Conservation (phyloP, 1,139 yeast genomes). For the Geotrichum australiense region DNA sequence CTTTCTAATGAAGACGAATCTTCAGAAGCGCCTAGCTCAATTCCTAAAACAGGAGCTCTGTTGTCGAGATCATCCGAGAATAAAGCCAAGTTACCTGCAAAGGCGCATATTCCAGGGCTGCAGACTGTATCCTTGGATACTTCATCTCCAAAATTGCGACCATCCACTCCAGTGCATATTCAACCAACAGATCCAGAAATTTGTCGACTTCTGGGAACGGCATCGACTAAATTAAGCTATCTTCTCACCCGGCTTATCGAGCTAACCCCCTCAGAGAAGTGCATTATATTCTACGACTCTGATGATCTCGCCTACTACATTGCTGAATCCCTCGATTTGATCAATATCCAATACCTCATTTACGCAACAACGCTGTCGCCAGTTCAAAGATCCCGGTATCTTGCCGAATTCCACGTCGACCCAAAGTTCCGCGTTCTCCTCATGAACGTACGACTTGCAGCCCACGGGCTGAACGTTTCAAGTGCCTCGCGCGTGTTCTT, state of each 20-base stretch:
- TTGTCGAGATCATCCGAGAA: slow-evolving; percentile 4
- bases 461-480: slow-evolving; percentile 64
- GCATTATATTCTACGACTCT: slow-evolving; percentile 61
- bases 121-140: slow-evolving; percentile 11
- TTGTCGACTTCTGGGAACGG: slow-evolving; percentile 29
- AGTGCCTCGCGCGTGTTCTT: slow-evolving; percentile 65
- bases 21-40: neutral
- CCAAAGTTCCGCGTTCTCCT: slow-evolving; percentile 48
- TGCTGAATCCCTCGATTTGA: slow-evolving; percentile 54
- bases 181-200: slow-evolving; percentile 3
- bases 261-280: slow-evolving; percentile 49
- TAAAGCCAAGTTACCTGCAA: slow-evolving; percentile 2
- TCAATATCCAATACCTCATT: slow-evolving; percentile 54
- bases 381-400: slow-evolving; percentile 45
- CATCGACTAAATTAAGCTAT: slow-evolving; percentile 57
- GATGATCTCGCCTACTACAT: slow-evolving; percentile 65
- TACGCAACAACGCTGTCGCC: slow-evolving; percentile 56
- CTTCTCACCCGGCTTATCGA: slow-evolving; percentile 41
- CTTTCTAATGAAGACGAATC: slow-evolving; percentile 2
- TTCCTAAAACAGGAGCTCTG: slow-evolving; percentile 6
- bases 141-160: slow-evolving; percentile 1
- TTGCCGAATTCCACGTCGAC: slow-evolving; percentile 45
- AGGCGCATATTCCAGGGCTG: too few relatives aligned
- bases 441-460: slow-evolving; percentile 62
- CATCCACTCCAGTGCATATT: neutral